Percentiles rank a stretch among this genome's conserved stretches.
Evolutionary conservation across 345 rosid species (phyloP).

Genomic region (Microthlaspi erraticum): DNA sequence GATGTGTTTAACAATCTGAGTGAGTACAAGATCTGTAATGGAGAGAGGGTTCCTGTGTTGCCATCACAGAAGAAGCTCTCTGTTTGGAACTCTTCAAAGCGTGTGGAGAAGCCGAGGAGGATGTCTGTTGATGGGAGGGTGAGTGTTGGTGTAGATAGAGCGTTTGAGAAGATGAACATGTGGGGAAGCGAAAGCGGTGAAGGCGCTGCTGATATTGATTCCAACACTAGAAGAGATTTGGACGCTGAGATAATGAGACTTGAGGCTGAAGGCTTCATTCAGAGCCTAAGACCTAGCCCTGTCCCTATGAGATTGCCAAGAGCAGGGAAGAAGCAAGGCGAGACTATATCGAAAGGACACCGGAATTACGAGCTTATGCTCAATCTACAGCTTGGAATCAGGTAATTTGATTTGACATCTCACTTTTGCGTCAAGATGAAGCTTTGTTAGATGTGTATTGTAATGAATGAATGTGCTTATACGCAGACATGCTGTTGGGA

Average conservation of each 20-base stretch:
- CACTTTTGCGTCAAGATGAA: conserved; percentile 1
- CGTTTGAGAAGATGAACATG: conserved; percentile 70
- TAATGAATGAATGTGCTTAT: neutral
- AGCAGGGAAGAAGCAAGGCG: conserved; percentile 76
- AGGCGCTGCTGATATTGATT: conserved; percentile 45
- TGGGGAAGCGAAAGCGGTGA: conserved; percentile 61
- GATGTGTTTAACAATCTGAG: conserved; percentile 50
- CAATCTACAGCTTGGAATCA: conserved; percentile 80
- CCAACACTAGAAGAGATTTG: conserved; percentile 43
- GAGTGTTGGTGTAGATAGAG: conserved; percentile 80
- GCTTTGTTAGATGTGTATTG: neutral
- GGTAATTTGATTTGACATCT: conserved; percentile 31
- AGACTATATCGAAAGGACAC: conserved; percentile 84
- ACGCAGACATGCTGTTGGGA: conserved; percentile 81
- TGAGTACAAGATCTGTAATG: conserved; percentile 51
- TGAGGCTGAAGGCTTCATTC: conserved; percentile 48
- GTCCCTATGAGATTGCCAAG: conserved; percentile 66
- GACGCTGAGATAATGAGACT: conserved; percentile 57
- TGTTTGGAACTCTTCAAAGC: conserved; percentile 75
- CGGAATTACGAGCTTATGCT: conserved; percentile 95
- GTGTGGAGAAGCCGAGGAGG: conserved; percentile 62
- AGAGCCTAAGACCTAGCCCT: conserved; percentile 38
- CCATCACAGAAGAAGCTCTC: conserved; percentile 90
- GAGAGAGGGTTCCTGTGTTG: conserved; percentile 71
- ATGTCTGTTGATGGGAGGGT: conserved; percentile 83